These are phyloP conservation scores for Amanita phalloides DNA, from an alignment of 768 basidiomycete species.

Conservation along the genomic window DNA sequence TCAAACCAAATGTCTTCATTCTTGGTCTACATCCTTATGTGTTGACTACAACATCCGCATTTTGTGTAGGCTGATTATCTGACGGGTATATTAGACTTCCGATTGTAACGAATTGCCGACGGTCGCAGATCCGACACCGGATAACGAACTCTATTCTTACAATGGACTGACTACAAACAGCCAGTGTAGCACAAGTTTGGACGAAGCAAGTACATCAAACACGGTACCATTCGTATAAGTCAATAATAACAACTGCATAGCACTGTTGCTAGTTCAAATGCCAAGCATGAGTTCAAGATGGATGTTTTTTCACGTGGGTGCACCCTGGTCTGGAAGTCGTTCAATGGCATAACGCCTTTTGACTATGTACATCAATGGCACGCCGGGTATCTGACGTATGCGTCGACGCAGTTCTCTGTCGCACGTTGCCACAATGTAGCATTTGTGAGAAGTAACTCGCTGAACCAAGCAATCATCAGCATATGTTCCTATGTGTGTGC, in stretches of 20 bases:
- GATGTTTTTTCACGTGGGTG: slow-evolving; percentile 36
- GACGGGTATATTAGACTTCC: not conserved
- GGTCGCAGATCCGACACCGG: not conserved
- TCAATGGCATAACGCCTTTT: slow-evolving; percentile 90
- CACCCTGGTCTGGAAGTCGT: slow-evolving; percentile 88
- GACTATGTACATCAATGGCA: slow-evolving; percentile 97
- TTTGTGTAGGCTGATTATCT: no score
- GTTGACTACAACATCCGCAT: no score
- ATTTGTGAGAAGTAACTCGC: slow-evolving; percentile 89
- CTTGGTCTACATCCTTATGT: no score
- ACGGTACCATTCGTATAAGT: not conserved
- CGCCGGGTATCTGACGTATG: slow-evolving; percentile 86
- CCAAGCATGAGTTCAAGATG: not conserved
- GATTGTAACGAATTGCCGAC: not conserved
- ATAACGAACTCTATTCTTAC: not conserved
- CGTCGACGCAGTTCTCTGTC: slow-evolving; percentile 89
- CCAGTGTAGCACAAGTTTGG: not conserved
- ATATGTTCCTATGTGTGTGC: slow-evolving; percentile 93
- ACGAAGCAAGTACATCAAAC: not conserved
- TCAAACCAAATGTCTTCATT: no score
- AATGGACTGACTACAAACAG: not conserved
- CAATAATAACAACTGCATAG: not conserved
- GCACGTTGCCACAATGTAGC: slow-evolving; percentile 96
- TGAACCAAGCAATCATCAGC: slow-evolving; percentile 98
- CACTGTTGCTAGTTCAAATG: not conserved